Evolutionary conservation across 148 eudicot species (phyloP).

Genomic region (Camellia lanceoleosa): DNA sequence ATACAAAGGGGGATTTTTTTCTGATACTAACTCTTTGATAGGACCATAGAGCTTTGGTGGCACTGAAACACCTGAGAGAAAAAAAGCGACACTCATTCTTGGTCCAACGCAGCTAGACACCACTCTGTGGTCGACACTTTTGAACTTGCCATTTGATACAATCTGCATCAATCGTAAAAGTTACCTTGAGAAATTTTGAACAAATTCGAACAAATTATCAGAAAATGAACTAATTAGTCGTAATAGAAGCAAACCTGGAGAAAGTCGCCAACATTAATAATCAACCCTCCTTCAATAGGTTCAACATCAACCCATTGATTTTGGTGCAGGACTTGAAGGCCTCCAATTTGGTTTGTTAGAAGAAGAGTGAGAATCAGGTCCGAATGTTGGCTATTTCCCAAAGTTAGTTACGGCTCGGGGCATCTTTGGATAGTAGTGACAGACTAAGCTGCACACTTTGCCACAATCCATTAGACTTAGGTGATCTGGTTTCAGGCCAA

Average conservation of each 20-base stretch:
- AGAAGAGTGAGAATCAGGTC: slow-evolving; percentile 29
- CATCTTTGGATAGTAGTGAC: slow-evolving; percentile 44
- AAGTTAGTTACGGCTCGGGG: slow-evolving; percentile 32
- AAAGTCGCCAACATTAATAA: slow-evolving; percentile 27
- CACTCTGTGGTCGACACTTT: slow-evolving; percentile 27
- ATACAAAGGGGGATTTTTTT: slow-evolving; percentile 23
- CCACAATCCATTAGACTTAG: slow-evolving; percentile 25
- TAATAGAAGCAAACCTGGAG: slow-evolving; percentile 17
- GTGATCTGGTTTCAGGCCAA: slow-evolving; percentile 24
- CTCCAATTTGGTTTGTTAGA: slow-evolving; percentile 31
- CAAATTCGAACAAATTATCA: too few relatives aligned
- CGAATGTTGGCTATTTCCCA: slow-evolving; percentile 21
- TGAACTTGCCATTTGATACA: slow-evolving; percentile 24
- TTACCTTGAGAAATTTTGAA: too few relatives aligned
- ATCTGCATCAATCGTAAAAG: slow-evolving; percentile 10
- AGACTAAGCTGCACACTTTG: slow-evolving; percentile 15
- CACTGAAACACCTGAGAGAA: not conserved
- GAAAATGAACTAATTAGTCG: too few relatives aligned
- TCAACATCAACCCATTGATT: slow-evolving; percentile 31
- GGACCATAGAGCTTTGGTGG: slow-evolving; percentile 20
- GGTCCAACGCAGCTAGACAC: slow-evolving; percentile 21
- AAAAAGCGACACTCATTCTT: slow-evolving; percentile 19
- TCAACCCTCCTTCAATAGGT: slow-evolving; percentile 21
- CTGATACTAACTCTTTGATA: slow-evolving; percentile 20
- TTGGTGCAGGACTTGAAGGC: slow-evolving; percentile 23